A percentile compares a stretch with the other conserved stretches of the same genome.
phyloP scores from a whole-genome alignment of 139 green algal genomes.

The Asterochloris erici region DNA sequence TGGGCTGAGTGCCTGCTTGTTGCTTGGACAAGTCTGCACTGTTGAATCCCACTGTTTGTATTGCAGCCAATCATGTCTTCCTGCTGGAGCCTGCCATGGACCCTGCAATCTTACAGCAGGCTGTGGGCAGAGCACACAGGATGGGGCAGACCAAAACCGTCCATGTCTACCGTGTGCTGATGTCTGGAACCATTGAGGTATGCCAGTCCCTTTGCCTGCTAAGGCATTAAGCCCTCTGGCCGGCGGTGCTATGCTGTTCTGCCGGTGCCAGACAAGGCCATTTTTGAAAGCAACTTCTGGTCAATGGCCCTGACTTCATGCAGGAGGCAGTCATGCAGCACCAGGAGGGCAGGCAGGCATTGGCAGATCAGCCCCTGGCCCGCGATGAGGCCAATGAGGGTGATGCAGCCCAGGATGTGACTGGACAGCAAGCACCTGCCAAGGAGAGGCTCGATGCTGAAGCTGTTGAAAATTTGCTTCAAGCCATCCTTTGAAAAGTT shows the following conservation, averaged over 20 bases:
- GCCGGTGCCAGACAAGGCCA: background rate
- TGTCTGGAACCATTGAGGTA: constrained; percentile 42
- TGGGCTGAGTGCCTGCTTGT: background rate
- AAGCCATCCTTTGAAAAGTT: too few relatives aligned
- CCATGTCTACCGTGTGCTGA: constrained; percentile 35
- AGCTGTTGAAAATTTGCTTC: too few relatives aligned
- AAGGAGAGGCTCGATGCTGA: too few relatives aligned
- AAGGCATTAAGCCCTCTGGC: too few relatives aligned
- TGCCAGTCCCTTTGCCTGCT: background rate
- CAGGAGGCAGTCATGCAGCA: constrained; percentile 17
- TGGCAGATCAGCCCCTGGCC: background rate
- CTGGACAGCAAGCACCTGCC: constrained; percentile 1
- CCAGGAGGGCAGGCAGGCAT: constrained; percentile 1
- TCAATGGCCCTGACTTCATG: background rate
- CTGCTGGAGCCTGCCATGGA: constrained; percentile 50
- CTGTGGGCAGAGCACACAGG: constrained; percentile 47
- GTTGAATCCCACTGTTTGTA: background rate
- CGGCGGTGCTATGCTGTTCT: background rate
- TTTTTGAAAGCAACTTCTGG: background rate
- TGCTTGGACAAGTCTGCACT: background rate
- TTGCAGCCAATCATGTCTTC: constrained; percentile 59
- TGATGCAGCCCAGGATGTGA: constrained; percentile 6
- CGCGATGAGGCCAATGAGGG: background rate
- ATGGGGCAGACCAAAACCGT: constrained; percentile 44
- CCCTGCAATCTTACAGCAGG: constrained; percentile 39